Evolutionary conservation across 2,329 filamentous ascomycete genomes (phyloP).

Genomic region (Stachybotrys chartarum): DNA sequence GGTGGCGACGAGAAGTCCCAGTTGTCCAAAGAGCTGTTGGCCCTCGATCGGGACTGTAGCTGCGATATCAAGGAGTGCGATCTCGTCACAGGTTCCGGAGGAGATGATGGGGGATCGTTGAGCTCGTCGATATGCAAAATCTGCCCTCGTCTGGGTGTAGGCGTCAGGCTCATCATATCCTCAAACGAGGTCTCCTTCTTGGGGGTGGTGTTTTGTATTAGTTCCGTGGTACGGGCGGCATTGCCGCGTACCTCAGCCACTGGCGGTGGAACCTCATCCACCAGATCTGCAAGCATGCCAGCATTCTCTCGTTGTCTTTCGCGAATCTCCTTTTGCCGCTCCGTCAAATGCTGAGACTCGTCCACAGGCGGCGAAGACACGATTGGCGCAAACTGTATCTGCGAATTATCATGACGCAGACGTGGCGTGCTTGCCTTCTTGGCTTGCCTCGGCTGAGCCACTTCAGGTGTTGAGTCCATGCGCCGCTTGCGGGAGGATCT

Average conservation of each 20-base stretch:
- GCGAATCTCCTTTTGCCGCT: slow-evolving; percentile 70
- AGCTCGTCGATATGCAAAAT: slow-evolving; percentile 40
- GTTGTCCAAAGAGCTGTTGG: slow-evolving; percentile 22
- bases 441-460: slow-evolving; percentile 11
- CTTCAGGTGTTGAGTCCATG: slow-evolving; percentile 18
- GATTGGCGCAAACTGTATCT: slow-evolving; percentile 69
- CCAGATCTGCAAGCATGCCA: slow-evolving; percentile 61
- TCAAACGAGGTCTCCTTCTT: slow-evolving; percentile 35
- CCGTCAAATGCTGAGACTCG: slow-evolving; percentile 70
- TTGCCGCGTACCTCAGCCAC: slow-evolving; percentile 8
- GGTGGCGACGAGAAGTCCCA: slow-evolving; percentile 54
- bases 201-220: slow-evolving; percentile 33
- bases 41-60: slow-evolving; percentile 40
- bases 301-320: slow-evolving; percentile 63
- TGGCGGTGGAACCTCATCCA: slow-evolving; percentile 36
- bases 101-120: slow-evolving; percentile 51
- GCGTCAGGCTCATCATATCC: slow-evolving; percentile 51
- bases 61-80: slow-evolving; percentile 45
- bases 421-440: slow-evolving; percentile 36
- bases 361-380: slow-evolving; percentile 46
- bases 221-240: slow-evolving; percentile 8
- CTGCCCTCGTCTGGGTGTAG: slow-evolving; percentile 52
- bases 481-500: slow-evolving; percentile 19
- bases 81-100: slow-evolving; percentile 46
- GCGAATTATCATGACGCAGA: slow-evolving; percentile 73